phyloP scores from a whole-genome alignment of 139 green algal species.

The Haematococcus lacustris region DNA sequence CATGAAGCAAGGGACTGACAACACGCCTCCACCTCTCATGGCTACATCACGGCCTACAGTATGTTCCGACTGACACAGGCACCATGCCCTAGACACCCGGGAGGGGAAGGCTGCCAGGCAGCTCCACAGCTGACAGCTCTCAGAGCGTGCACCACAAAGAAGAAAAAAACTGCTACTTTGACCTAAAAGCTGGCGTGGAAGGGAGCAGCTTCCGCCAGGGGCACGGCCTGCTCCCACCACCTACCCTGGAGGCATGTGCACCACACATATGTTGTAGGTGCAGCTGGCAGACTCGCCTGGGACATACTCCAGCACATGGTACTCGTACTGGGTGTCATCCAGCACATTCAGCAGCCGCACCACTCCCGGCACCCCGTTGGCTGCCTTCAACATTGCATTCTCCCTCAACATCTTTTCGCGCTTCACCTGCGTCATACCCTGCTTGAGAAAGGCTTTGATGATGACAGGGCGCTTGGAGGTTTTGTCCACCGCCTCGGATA shows the following conservation, averaged over 20 bases:
- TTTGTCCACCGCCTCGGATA: constrained; percentile 13
- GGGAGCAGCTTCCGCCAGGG: background rate
- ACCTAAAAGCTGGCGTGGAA: background rate
- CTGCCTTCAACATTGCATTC: background rate
- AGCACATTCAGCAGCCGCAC: constrained; percentile 15
- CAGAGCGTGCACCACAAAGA: background rate
- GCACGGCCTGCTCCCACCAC: background rate
- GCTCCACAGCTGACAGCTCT: background rate
- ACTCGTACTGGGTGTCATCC: constrained; percentile 12
- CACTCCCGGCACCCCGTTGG: constrained; percentile 9
- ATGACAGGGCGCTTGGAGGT: constrained; percentile 4
- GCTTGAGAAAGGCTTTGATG: constrained; percentile 18
- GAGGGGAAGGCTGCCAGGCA: background rate
- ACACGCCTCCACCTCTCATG: background rate
- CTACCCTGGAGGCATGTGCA: background rate
- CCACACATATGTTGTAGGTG: background rate
- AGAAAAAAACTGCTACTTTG: background rate
- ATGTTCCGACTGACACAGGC: background rate
- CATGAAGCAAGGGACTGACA: background rate
- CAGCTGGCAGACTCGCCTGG: background rate
- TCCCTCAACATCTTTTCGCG: constrained; percentile 16
- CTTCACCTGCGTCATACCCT: background rate
- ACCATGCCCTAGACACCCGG: background rate
- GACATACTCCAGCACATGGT: constrained; percentile 15
- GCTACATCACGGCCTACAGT: background rate